Conservation (phyloP, 2,329 filamentous ascomycete genomes). For the Amauroascus verrucosus region DNA sequence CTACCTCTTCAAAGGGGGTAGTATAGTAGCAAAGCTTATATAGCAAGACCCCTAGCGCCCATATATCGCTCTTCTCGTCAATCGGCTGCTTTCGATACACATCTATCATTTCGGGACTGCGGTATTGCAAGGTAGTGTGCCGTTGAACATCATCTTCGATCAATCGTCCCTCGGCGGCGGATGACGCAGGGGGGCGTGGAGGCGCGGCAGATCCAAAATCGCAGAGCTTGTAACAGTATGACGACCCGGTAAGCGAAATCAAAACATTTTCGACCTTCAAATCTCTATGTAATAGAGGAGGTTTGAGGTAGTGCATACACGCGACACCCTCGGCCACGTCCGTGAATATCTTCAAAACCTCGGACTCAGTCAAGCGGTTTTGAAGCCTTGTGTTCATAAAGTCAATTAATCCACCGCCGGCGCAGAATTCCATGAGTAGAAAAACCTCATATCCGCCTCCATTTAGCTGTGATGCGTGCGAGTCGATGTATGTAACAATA, state of each 20-base stretch:
- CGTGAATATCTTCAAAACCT: slow-evolving; percentile 93
- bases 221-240: slow-evolving; percentile 82
- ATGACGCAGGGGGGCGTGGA: slow-evolving; percentile 73
- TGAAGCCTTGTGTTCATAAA: slow-evolving; percentile 99
- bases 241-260: slow-evolving; percentile 59
- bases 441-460: slow-evolving; percentile 97
- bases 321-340: slow-evolving; percentile 94
- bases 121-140: slow-evolving; percentile 93
- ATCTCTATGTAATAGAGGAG: slow-evolving; percentile 82
- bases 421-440: slow-evolving; percentile 94
- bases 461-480: slow-evolving; percentile 86
- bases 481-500: slow-evolving; percentile 97
- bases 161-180: slow-evolving; percentile 75
- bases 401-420: slow-evolving; percentile 89
- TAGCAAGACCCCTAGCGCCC: slow-evolving; percentile 85
- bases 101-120: slow-evolving; percentile 97
- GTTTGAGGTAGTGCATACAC: slow-evolving; percentile 98
- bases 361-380: slow-evolving; percentile 90
- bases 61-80: slow-evolving; percentile 97
- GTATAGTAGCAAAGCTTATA: slow-evolving; percentile 99
- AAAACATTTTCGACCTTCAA: slow-evolving; percentile 97
- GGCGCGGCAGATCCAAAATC: slow-evolving; percentile 91
- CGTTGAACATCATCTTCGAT: slow-evolving; percentile 96
- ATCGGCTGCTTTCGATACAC: slow-evolving; percentile 94
- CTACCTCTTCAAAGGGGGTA: slow-evolving; percentile 94